phyloP scores from a whole-genome alignment of 495 filamentous ascomycete genomes.

The Tuber calosporum region DNA sequence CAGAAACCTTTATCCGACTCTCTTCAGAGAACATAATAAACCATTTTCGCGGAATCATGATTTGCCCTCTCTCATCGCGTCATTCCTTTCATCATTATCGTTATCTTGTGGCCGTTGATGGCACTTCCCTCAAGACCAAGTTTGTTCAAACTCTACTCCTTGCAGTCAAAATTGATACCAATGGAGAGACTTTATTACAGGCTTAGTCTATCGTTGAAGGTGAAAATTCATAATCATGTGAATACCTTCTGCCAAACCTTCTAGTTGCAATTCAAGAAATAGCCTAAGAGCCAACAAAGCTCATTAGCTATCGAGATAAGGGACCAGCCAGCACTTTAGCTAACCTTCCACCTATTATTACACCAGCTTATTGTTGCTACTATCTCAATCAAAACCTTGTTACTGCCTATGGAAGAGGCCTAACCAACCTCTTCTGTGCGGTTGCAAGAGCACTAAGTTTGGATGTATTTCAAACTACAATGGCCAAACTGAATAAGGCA shows the following conservation, averaged over 20 bases:
- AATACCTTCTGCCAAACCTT: no score
- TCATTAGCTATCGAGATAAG: no score
- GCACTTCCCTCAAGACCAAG: slow-evolving; percentile 1
- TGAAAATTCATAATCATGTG: not conserved
- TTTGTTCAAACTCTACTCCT: slow-evolving; percentile 8
- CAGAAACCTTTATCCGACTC: no score
- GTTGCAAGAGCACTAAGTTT: not conserved
- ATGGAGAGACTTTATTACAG: not conserved
- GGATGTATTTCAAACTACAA: no score
- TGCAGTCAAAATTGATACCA: slow-evolving; percentile 4
- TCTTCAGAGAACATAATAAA: no score
- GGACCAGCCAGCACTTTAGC: no score
- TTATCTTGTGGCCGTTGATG: slow-evolving; percentile 1
- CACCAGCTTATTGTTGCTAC: no score
- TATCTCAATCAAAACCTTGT: not conserved
- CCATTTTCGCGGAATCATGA: slow-evolving; percentile 6
- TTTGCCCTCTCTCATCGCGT: not conserved
- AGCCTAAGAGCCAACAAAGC: no score
- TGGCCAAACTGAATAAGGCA: no score
- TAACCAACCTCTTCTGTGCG: no score
- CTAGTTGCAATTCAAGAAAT: no score
- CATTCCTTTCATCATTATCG: not conserved
- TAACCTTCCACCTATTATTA: no score
- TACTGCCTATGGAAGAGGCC: not conserved
- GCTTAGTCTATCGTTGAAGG: slow-evolving; percentile 7